These are phyloP conservation scores for Backusella psychrophila DNA, from an alignment of 192 early-diverging fungal genomes.

Conservation along the genomic window DNA sequence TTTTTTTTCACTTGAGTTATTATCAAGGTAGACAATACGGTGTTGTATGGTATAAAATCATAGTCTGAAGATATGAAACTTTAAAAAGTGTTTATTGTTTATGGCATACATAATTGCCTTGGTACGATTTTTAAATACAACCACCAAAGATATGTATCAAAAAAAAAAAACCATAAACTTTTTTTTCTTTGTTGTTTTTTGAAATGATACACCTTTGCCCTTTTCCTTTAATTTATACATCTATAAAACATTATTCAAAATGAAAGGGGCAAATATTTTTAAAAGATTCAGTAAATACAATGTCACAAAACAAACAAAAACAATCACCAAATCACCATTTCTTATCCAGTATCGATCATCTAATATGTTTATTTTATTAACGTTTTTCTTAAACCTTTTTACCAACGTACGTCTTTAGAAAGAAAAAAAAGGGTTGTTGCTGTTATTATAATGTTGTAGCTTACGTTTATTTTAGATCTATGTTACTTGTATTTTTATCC, in stretches of 20 bases:
- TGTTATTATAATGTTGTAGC: background rate
- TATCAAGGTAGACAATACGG: background rate
- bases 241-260: background rate
- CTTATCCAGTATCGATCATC: background rate
- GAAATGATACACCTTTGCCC: background rate
- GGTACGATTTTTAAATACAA: conserved; percentile 1
- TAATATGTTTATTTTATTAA: background rate
- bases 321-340: background rate
- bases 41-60: background rate
- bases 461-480: background rate
- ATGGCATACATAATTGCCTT: background rate
- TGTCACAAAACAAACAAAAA: background rate
- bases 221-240: background rate
- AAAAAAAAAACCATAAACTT: background rate
- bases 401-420: background rate
- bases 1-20: background rate
- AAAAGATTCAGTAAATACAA: background rate
- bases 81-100: background rate
- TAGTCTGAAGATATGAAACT: background rate
- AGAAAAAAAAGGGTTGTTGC: background rate
- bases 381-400: background rate
- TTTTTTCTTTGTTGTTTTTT: background rate
- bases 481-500: background rate
- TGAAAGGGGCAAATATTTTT: background rate
- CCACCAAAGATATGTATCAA: background rate